Base-by-base conservation (phyloP, 208 protist genomes). In the Trypanosoma scelopori region DNA sequence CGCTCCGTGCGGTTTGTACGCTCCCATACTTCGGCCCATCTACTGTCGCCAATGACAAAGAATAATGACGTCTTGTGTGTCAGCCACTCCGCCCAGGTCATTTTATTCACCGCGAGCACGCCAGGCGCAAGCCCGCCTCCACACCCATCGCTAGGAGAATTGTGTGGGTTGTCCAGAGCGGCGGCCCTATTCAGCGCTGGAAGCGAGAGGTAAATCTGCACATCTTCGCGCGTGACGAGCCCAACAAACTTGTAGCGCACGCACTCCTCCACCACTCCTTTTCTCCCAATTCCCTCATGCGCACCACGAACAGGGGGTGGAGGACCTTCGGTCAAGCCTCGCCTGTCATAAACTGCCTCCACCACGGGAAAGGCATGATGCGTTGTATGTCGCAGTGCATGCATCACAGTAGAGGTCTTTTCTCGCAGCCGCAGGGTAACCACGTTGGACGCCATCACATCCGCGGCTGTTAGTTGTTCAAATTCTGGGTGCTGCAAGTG, bases 361-460 rank as follows among this genome's bases (percentile, higher is more conserved):
- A 98, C 83, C 0, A 97, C 80, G 13, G 97, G 95, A 56, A 98
- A 98, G 53, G 90, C 94, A 69, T 98, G 89, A 61, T 98, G 92
- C 3, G 69, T 85, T 53, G 74, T 92, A 9, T 84, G 58, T 16
- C 79, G 71, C 45, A 98, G 61, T 11, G 85, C 79, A 3, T 62
- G 28, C 39, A 96, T 59, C 22, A 97, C 81, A 35, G 86, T 67
- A 50, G 84, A 81, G 1, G 97, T 87, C 13, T 74, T 84, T 43
- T 94, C 91, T 22, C 72, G 65, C 39, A 81, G 56, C 5, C 72
- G 56, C 28, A 97, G 67, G 25, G 65, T 89, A 12, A 97, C 77
- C 11, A 98, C 82, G 27, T 85, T 62, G n/a, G 76, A 72, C 6
- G 79, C 65, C 93, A 98, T 98, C 15, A 98, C 85, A 61, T 98